Evolutionary conservation across 2,329 filamentous ascomycete genomes (phyloP).

Genomic region (Alternaria gaisen): DNA sequence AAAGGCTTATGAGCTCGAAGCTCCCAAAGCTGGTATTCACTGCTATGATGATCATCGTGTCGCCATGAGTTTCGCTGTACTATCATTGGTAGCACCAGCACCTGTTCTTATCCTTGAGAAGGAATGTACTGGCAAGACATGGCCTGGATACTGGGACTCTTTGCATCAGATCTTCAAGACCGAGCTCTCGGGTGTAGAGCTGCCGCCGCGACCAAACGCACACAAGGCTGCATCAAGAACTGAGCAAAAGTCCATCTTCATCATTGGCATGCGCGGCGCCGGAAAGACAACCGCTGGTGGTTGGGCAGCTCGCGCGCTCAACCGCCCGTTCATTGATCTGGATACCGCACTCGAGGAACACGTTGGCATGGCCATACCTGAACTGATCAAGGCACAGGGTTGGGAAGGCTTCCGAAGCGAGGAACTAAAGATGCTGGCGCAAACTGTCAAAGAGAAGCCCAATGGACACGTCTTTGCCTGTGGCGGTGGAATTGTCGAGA

Average conservation of each 20-base stretch:
- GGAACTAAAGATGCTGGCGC: conserved; percentile 77
- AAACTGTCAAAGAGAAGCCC: conserved; percentile 77
- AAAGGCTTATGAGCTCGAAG: conserved; percentile 60
- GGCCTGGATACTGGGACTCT: conserved; percentile 98
- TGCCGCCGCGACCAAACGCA: conserved; percentile 46
- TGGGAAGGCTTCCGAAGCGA: conserved; percentile 89
- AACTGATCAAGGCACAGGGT: conserved; percentile 79
- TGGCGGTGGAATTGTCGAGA: conserved; percentile 92
- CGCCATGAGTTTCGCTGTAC: conserved; percentile 96
- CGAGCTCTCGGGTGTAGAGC: conserved; percentile 77
- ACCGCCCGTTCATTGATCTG: conserved; percentile 82
- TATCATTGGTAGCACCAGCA: conserved; percentile 75
- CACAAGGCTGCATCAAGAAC: conserved; percentile 36
- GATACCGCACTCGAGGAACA: conserved; percentile 85
- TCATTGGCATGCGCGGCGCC: conserved; percentile 96
- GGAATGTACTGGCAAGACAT: conserved; percentile 95
- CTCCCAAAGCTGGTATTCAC: conserved; percentile 72
- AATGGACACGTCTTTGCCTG: conserved; percentile 87
- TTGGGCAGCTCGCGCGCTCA: conserved; percentile 81
- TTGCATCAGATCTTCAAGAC: conserved; percentile 81
- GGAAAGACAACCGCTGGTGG: conserved; percentile 93
- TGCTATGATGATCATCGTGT: conserved; percentile 98
- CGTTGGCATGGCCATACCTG: conserved; percentile 79
- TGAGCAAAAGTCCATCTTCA: conserved; percentile 76
- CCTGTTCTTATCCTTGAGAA: conserved; percentile 84